Conservation (phyloP, 2,329 filamentous ascomycete genomes). For the Ambrosiella xylebori region DNA sequence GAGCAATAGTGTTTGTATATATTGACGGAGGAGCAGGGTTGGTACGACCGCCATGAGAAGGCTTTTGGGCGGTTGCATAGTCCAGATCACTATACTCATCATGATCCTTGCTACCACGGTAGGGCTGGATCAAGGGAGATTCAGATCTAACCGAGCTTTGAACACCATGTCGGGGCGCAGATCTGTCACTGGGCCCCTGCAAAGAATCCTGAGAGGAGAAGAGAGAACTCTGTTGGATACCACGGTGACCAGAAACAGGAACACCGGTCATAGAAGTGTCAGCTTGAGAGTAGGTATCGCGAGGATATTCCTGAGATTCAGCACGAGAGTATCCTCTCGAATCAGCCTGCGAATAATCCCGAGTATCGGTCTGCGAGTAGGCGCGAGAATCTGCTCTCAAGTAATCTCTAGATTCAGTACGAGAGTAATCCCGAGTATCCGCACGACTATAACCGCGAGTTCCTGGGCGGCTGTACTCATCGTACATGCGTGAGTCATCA, state of each 20-base stretch:
- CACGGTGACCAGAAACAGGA: background rate
- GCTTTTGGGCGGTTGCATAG: background rate
- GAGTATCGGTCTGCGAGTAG: background rate
- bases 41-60: background rate
- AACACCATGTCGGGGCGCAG: background rate
- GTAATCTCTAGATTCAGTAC: background rate
- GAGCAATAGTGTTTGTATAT: conserved; percentile 10
- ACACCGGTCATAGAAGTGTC: background rate
- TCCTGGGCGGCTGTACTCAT: background rate
- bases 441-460: background rate
- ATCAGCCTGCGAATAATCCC: conserved; percentile 1
- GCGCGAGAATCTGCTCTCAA: background rate
- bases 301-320: background rate
- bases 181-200: background rate
- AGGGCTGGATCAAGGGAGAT: conserved; percentile 6
- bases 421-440: conserved; percentile 1
- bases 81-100: background rate
- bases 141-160: background rate
- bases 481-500: background rate
- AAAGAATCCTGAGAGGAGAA: conserved; percentile 6
- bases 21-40: conserved; percentile 6
- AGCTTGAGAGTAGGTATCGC: background rate
- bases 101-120: background rate
- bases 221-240: conserved; percentile 8
- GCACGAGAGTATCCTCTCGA: background rate